These are phyloP conservation scores for Colletotrichum ledebouriae DNA, from an alignment of 2,329 filamentous ascomycete genomes.

Conservation along the genomic window DNA sequence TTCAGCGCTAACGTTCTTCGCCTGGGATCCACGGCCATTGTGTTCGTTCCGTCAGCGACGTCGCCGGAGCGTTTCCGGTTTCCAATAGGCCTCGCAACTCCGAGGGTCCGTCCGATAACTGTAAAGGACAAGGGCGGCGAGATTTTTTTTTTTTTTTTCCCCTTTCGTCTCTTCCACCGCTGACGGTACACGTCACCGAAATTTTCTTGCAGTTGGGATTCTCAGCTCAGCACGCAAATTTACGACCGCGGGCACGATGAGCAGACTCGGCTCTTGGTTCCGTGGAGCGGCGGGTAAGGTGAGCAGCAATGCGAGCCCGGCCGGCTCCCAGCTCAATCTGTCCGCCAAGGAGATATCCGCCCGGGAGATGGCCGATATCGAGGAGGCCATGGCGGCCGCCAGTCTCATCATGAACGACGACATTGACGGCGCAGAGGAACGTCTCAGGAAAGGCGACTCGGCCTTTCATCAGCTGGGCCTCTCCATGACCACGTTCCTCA, in stretches of 20 bases:
- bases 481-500: slow-evolving; percentile 86
- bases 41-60: slow-evolving; percentile 28
- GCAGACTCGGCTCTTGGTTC: slow-evolving; percentile 65
- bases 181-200: background rate
- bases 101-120: slow-evolving; percentile 19
- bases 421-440: slow-evolving; percentile 83
- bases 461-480: slow-evolving; percentile 90
- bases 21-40: slow-evolving; percentile 33
- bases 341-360: slow-evolving; percentile 59
- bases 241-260: slow-evolving; percentile 52
- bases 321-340: slow-evolving; percentile 48
- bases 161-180: background rate
- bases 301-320: slow-evolving; percentile 50
- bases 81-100: slow-evolving; percentile 23
- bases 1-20: slow-evolving; percentile 33
- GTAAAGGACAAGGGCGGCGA: background rate
- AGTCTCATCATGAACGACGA: slow-evolving; percentile 89
- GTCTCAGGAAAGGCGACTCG: slow-evolving; percentile 79
- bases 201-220: background rate
- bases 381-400: slow-evolving; percentile 74
- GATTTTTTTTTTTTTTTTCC: background rate
- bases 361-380: slow-evolving; percentile 67
- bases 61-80: slow-evolving; percentile 40
- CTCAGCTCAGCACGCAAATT: background rate
- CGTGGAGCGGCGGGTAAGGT: slow-evolving; percentile 56